These are phyloP conservation scores for Penicillium sp. DNA, from an alignment of 2,329 filamentous ascomycete genomes.

Conservation along the genomic window DNA sequence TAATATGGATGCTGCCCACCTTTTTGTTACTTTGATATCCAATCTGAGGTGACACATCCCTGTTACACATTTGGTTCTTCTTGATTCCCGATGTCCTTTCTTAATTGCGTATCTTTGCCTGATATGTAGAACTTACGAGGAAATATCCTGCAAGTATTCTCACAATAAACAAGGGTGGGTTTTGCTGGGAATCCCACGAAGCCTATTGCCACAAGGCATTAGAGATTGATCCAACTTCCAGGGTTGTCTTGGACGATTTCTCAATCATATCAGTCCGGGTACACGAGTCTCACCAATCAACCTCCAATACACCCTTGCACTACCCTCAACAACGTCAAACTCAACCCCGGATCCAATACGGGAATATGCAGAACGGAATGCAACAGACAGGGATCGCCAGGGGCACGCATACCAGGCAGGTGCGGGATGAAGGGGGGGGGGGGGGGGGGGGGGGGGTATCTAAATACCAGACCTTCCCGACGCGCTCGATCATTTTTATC, in stretches of 20 bases:
- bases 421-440: background rate
- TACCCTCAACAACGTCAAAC: background rate
- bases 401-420: conserved; percentile 1
- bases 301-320: background rate
- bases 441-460: too few species aligned
- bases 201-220: background rate
- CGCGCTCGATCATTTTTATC: background rate
- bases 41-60: too few species aligned
- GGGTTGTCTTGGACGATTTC: background rate
- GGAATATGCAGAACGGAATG: background rate
- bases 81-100: too few species aligned
- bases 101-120: too few species aligned
- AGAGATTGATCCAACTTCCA: background rate
- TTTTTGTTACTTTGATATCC: too few species aligned
- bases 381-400: background rate
- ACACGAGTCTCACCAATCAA: background rate
- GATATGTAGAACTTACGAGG: too few species aligned
- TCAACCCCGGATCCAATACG: background rate
- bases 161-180: background rate
- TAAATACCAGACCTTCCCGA: background rate
- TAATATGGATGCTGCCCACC: too few species aligned
- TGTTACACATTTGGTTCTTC: too few species aligned
- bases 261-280: background rate
- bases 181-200: background rate
- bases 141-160: background rate